Evolutionary conservation across 2,329 filamentous ascomycete genomes (phyloP), one percentile per base, ranked within the genome.

Genomic region (Thermothelomyces thermophilus): DNA sequence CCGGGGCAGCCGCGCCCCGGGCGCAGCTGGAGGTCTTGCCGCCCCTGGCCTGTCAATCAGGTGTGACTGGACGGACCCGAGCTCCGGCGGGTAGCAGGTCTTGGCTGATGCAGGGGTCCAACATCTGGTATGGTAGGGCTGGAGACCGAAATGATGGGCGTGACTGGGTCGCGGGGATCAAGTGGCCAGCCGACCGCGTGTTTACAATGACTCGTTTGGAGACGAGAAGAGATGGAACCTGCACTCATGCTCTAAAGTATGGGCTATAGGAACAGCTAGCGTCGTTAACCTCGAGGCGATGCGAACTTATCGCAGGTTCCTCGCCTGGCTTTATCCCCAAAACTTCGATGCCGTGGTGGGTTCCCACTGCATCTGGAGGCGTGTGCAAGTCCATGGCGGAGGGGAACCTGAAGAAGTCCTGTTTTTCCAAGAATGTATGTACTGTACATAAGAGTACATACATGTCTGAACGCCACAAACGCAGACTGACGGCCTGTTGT

Each of bases 71-170:
- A 30, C 39, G 26, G 39, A 51, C 30, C 30, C 17, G 20, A 28
- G 41, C 43, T 22, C 17, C 20, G 19, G 16, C 2, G 13, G 37
- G 24, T 34, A 24, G 16, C 2, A 7, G 37, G 24, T 34, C 44
- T 54, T 56, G 41, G 52, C 48, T 35, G 41, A 51, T 58, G 54
- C 56, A 57, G 55, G 53, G 52, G 51, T 26, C 33, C n/a, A 16
- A 48, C 17, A 28, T 48, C 41, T 36, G 44, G 34, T 45, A 30
- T 39, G 41, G 51, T 53, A 51, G 48, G 49, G 51, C 51, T 52
- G 52, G 55, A 33, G 43, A 40, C 46, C 49, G 52, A 52, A 31
- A 16, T 20, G 26, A 13, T 48, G 41, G 51, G 50, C 46, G 49
- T 48, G 50, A 51, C 49, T 43, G 45, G 42, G 44, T 43, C 19